A percentile compares a stretch with the other conserved stretches of the same genome.
These are phyloP conservation scores for Lathyrus sativus DNA, from an alignment of 306 rosid species.

Conservation along the genomic window DNA sequence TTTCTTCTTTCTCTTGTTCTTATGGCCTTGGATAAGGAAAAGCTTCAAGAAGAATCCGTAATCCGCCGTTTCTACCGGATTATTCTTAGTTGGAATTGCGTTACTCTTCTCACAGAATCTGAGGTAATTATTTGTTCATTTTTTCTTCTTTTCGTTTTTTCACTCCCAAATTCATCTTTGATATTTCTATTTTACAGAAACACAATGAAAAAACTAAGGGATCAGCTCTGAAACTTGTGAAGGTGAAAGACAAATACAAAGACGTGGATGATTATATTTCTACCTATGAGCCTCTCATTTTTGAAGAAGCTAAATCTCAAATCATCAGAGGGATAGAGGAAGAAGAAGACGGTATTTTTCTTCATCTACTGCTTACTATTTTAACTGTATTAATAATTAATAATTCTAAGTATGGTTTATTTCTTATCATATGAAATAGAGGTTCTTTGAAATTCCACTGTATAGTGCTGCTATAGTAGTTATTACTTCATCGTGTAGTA, in stretches of 20 bases:
- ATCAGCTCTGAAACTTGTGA: constrained; percentile 41
- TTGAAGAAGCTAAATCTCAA: constrained; percentile 87
- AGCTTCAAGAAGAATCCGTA: constrained; percentile 62
- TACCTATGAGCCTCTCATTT: constrained; percentile 84
- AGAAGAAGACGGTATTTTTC: constrained; percentile 56
- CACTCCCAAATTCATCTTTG: not conserved
- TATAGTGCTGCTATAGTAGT: too few relatives aligned
- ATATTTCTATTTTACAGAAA: constrained; percentile 37
- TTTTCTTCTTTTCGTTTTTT: not conserved
- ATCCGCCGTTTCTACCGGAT: constrained; percentile 68
- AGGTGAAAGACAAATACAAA: constrained; percentile 57
- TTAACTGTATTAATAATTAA: too few relatives aligned
- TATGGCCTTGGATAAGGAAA: constrained; percentile 75
- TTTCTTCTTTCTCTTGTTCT: not conserved
- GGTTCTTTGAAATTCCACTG: too few relatives aligned
- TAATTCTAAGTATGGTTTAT: too few relatives aligned
- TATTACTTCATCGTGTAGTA: too few relatives aligned
- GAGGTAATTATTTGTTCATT: constrained; percentile 29
- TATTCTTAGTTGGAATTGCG: constrained; percentile 77
- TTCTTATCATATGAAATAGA: too few relatives aligned
- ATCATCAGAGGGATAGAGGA: constrained; percentile 57
- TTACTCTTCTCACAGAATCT: constrained; percentile 53
- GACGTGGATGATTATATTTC: constrained; percentile 79
- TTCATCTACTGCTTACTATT: not conserved
- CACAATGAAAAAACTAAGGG: constrained; percentile 34